A percentile compares a stretch with the other conserved stretches of the same genome.
These are phyloP conservation scores for Penicillium argentinense DNA, from an alignment of 495 filamentous ascomycete genomes.

Conservation along the genomic window DNA sequence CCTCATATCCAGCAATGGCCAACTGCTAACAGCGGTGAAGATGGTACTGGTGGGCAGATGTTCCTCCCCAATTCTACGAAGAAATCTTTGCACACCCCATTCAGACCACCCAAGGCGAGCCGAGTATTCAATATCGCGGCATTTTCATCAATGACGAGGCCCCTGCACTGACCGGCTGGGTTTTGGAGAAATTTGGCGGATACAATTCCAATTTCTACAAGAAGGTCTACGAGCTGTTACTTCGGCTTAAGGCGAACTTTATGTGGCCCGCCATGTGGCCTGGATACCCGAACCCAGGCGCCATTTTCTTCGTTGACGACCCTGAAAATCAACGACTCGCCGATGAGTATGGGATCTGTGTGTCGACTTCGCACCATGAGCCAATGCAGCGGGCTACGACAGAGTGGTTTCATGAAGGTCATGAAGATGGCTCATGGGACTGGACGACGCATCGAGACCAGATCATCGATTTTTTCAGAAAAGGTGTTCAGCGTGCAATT, in stretches of 20 bases:
- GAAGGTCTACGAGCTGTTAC: conserved; percentile 69
- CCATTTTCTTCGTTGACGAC: conserved; percentile 72
- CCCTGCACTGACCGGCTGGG: conserved; percentile 69
- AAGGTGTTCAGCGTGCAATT: conserved; percentile 63
- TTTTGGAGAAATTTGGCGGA: conserved; percentile 55
- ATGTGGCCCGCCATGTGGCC: conserved; percentile 72
- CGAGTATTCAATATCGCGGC: conserved; percentile 71
- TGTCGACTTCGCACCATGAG: conserved; percentile 72
- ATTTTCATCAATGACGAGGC: conserved; percentile 82
- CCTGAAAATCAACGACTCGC: conserved; percentile 64
- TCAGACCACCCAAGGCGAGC: conserved; percentile 57
- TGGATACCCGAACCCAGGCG: conserved; percentile 32
- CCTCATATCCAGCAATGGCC: background rate
- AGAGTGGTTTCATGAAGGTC: conserved; percentile 57
- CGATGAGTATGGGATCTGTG: conserved; percentile 70
- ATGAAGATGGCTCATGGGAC: conserved; percentile 60
- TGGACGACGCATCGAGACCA: conserved; percentile 65
- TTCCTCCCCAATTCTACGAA: conserved; percentile 51
- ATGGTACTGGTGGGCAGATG: conserved; percentile 77
- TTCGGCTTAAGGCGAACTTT: conserved; percentile 70
- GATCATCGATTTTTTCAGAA: conserved; percentile 65
- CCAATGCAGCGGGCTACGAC: conserved; percentile 72
- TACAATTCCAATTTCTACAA: conserved; percentile 66
- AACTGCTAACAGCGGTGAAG: conserved; percentile 6
- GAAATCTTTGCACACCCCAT: conserved; percentile 55